These are phyloP conservation scores for Sarocladium brachiariae DNA, from an alignment of 2,329 filamentous ascomycete genomes.

Conservation along the genomic window DNA sequence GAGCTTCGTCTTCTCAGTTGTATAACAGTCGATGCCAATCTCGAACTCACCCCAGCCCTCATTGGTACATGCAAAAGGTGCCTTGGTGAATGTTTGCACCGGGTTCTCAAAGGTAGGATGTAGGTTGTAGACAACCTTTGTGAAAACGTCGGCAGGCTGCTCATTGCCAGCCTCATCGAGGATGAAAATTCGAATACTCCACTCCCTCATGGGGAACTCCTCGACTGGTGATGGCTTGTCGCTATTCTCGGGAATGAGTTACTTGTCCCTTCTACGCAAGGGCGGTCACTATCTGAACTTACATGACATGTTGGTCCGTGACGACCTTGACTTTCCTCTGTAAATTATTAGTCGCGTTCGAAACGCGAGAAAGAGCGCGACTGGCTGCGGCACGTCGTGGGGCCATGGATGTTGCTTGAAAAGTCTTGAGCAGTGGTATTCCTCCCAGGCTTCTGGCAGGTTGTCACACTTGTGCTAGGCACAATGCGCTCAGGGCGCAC, in stretches of 20 bases:
- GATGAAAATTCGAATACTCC: constrained; percentile 81
- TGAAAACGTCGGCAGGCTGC: constrained; percentile 76
- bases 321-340: constrained; percentile 89
- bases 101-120: constrained; percentile 91
- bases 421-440: not conserved
- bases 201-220: constrained; percentile 86
- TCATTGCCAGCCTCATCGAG: constrained; percentile 83
- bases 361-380: constrained; percentile 1
- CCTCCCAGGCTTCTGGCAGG: not conserved
- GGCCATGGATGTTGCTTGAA: not conserved
- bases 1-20: constrained; percentile 81
- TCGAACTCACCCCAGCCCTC: constrained; percentile 99
- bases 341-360: constrained; percentile 27
- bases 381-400: not conserved
- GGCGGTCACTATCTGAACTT: constrained; percentile 33
- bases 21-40: constrained; percentile 77
- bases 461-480: not conserved
- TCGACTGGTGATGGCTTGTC: constrained; percentile 75
- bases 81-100: constrained; percentile 72
- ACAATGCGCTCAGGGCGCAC: not conserved
- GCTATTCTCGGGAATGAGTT: constrained; percentile 32
- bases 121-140: constrained; percentile 86
- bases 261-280: not conserved
- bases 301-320: constrained; percentile 87
- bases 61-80: constrained; percentile 85